Conservation (phyloP, 805 yeast genomes). For the Teunomyces barrocoloradensis region DNA sequence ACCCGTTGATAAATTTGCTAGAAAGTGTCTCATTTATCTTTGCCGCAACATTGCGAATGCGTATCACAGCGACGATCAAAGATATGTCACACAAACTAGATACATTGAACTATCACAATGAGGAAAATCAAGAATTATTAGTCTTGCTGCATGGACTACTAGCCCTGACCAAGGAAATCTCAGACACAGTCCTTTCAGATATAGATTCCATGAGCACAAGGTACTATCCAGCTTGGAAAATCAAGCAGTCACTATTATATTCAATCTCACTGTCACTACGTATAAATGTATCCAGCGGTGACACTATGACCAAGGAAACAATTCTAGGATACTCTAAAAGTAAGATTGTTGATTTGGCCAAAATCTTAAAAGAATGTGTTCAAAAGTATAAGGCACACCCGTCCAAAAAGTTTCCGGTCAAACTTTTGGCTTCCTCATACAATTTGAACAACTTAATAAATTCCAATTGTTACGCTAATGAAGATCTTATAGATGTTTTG, state of each 20-base stretch:
- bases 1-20: slow-evolving; percentile 6
- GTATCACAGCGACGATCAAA: slow-evolving; percentile 4
- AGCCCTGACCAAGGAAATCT: not conserved
- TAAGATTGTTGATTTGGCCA: not conserved
- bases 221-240: slow-evolving; percentile 10
- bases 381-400: not conserved
- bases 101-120: not conserved
- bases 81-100: not conserved
- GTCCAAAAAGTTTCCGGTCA: not conserved
- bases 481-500: not conserved
- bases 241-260: slow-evolving; percentile 5
- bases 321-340: not conserved
- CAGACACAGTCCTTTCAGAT: not conserved
- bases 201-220: slow-evolving; percentile 4
- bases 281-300: not conserved
- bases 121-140: not conserved
- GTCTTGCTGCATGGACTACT: not conserved
- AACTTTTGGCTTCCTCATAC: not conserved
- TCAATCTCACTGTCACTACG: not conserved
- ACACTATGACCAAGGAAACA: not conserved
- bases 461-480: not conserved
- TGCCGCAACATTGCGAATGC: slow-evolving; percentile 5
- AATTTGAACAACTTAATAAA: not conserved
- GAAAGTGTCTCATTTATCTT: slow-evolving; percentile 5
- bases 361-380: not conserved